These are phyloP conservation scores for Paramecium caudatum DNA, from an alignment of 73 alveolate species.

Conservation along the genomic window DNA sequence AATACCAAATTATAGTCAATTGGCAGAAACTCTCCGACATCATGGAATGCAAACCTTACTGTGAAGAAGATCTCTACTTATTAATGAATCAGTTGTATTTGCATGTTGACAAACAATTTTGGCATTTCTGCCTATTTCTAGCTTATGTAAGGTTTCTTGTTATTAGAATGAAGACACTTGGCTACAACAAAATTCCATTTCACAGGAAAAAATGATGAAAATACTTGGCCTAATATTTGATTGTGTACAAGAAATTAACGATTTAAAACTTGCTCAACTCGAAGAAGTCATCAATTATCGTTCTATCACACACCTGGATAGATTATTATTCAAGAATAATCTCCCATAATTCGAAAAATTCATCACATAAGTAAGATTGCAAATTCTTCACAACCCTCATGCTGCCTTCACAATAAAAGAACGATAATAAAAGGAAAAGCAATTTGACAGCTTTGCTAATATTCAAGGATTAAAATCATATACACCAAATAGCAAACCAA, in stretches of 20 bases:
- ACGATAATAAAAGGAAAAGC: not conserved
- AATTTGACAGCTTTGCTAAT: constrained; percentile 39
- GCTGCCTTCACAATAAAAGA: not conserved
- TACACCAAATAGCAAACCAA: not conserved
- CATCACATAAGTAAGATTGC: not conserved
- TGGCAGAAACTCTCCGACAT: not conserved
- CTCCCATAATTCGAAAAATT: constrained; percentile 19
- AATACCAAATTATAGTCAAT: constrained; percentile 21
- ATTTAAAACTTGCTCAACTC: not conserved
- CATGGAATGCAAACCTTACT: constrained; percentile 1
- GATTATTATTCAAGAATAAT: constrained; percentile 21
- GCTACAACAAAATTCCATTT: not conserved
- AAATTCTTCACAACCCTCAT: constrained; percentile 26
- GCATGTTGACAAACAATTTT: not conserved
- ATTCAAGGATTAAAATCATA: not conserved
- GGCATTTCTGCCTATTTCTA: constrained; percentile 33
- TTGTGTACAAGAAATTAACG: constrained; percentile 9
- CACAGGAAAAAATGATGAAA: not conserved
- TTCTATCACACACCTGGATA: constrained; percentile 45
- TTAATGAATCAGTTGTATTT: not conserved
- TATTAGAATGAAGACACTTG: constrained; percentile 42
- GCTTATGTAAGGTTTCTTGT: constrained; percentile 36
- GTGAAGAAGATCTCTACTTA: not conserved
- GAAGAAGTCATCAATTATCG: constrained; percentile 29
- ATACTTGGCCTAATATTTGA: constrained; percentile 26